Evolutionary conservation across 306 rosid species (phyloP).

Genomic region (Rosa rugosa): DNA sequence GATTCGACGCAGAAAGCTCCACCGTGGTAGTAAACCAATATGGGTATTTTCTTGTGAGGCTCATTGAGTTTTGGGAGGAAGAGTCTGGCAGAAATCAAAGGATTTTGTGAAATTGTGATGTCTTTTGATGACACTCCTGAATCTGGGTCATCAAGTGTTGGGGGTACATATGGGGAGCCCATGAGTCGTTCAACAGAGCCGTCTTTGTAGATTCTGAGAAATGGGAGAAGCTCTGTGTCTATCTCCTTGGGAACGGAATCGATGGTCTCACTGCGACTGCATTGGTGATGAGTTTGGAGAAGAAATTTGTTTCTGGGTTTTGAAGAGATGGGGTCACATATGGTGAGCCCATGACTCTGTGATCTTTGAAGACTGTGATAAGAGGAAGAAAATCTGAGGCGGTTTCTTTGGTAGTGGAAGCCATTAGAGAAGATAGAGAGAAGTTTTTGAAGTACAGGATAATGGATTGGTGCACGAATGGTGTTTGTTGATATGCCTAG

Average conservation of each 20-base stretch:
- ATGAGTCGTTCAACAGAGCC: conserved; percentile 44
- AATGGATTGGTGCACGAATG: background rate
- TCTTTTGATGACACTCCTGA: conserved; percentile 47
- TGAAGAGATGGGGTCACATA: background rate
- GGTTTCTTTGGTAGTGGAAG: background rate
- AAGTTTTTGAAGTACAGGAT: background rate
- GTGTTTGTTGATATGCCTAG: background rate
- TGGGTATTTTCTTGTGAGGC: conserved; percentile 19
- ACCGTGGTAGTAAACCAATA: conserved; percentile 52
- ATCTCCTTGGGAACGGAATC: background rate
- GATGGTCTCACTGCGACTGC: background rate
- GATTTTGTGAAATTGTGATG: conserved; percentile 24
- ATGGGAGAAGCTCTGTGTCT: conserved; percentile 24
- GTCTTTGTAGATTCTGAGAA: conserved; percentile 42
- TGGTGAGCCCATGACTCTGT: no score
- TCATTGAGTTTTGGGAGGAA: conserved; percentile 35
- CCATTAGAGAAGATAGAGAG: background rate
- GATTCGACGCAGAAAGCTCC: conserved; percentile 44
- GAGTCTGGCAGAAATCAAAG: conserved; percentile 26
- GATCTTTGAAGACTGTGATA: no score
- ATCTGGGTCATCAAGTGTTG: conserved; percentile 35
- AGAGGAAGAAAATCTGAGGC: background rate
- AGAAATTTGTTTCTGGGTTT: background rate
- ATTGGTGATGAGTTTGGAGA: background rate
- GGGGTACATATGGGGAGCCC: conserved; percentile 34